phyloP scores from a whole-genome alignment of 2,329 filamentous ascomycete species.

The Cercospora sp. region DNA sequence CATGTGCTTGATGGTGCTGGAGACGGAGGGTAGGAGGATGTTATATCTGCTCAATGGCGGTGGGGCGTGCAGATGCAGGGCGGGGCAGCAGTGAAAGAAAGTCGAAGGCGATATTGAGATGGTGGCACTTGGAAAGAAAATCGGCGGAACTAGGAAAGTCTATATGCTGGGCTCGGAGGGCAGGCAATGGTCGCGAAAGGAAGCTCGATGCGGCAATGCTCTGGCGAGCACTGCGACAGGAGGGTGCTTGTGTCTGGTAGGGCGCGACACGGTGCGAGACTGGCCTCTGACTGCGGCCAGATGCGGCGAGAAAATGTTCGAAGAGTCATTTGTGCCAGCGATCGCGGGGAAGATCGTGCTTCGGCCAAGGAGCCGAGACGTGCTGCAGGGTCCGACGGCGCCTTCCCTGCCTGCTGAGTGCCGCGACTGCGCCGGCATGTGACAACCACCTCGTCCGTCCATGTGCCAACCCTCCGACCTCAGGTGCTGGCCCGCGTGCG shows the following conservation, averaged over 20 bases:
- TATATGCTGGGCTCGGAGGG: constrained; percentile 5
- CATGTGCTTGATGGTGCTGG: constrained; percentile 16
- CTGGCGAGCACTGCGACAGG: neutral
- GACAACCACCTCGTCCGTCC: neutral
- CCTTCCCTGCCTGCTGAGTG: neutral
- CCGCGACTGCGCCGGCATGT: neutral
- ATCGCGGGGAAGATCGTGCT: constrained; percentile 9
- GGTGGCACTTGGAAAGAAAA: neutral
- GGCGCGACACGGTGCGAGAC: neutral
- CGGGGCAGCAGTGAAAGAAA: constrained; percentile 1
- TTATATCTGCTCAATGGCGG: neutral
- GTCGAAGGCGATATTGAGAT: neutral
- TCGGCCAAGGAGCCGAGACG: neutral
- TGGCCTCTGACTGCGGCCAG: neutral
- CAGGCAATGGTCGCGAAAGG: neutral
- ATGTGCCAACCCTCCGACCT: neutral
- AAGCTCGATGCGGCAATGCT: neutral
- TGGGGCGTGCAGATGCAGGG: constrained; percentile 4
- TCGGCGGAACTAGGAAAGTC: constrained; percentile 14
- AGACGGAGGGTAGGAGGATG: neutral
- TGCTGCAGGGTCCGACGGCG: constrained; percentile 1
- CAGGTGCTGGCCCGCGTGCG: neutral
- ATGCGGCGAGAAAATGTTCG: constrained; percentile 12
- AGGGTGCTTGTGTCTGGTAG: neutral
- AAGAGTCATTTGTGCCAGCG: constrained; percentile 7